A percentile compares a stretch with the other conserved stretches of the same genome.
Conservation (phyloP, 768 basidiomycete genomes). For the Kwoniella shandongensis region DNA sequence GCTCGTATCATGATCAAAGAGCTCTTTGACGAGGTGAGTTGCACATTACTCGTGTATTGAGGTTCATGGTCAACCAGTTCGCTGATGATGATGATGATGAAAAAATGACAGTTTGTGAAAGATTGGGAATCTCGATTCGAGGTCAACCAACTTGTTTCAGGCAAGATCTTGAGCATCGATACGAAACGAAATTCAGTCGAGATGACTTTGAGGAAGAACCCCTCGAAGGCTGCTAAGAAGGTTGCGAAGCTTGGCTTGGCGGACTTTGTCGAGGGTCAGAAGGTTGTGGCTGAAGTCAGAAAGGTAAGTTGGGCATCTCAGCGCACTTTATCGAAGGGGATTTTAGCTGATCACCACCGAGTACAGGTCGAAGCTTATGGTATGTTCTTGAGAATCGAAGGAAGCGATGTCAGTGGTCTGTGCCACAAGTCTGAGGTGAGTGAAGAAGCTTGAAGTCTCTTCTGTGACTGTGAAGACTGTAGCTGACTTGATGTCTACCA, state of each 20-base stretch:
- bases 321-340: too few species aligned
- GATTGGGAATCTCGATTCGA: conserved; percentile 87
- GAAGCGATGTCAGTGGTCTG: conserved; percentile 77
- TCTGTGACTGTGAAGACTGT: neutral
- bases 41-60: neutral
- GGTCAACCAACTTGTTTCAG: conserved; percentile 79
- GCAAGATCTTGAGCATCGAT: conserved; percentile 77
- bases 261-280: conserved; percentile 75
- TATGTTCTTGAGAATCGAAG: conserved; percentile 87
- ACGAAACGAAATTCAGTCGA: conserved; percentile 75
- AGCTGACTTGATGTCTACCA: conserved; percentile 11
- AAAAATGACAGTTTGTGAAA: conserved; percentile 76
- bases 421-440: conserved; percentile 90
- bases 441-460: conserved; percentile 3
- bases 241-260: conserved; percentile 44
- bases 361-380: conserved; percentile 73
- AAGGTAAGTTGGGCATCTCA: conserved; percentile 46
- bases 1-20: conserved; percentile 91
- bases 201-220: conserved; percentile 69
- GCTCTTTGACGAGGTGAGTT: conserved; percentile 76
- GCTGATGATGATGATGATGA: conserved; percentile 14
- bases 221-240: conserved; percentile 42
- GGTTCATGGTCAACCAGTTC: neutral
- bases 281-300: conserved; percentile 74
- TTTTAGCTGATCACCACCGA: neutral